Evolutionary conservation across 495 filamentous ascomycete genomes (phyloP), one percentile per base, ranked within the genome.

Genomic region (Daldinia caldariorum): DNA sequence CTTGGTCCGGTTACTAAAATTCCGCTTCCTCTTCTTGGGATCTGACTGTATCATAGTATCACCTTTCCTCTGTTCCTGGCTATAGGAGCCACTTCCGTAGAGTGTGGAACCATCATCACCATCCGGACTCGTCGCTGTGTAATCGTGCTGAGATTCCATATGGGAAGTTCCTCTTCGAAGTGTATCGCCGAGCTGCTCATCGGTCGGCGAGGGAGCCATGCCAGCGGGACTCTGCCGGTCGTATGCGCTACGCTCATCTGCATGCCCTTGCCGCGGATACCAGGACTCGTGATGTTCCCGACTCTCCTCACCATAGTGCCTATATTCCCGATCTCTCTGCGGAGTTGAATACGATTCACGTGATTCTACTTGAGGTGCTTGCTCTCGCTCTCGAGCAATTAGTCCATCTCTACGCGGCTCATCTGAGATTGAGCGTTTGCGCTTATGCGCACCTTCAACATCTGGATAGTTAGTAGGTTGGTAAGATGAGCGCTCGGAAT

Each of bases 1-100:
- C 82, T 98, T 98, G 16, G 95, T 98, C 59, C 95, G 88, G 78
- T 97, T 97, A 79, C 92, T 97, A 76, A 98, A 99, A 73, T 96
- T 86, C 26, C 93, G 88, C 76, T 97, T 97, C 70, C 93, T 84
- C 76, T 89, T 88, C 75, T 93, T 93, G 8, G 89, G 89, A 66
- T 92, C 90, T 10, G 90, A 86, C 79, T 93, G 88, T 18, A 87
- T 78, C 18, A 84, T 70, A 29, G 81, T 76, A 50, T 85, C 82
- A 32, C 73, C 66, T 67, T 81, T 79, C 69, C 83, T 78, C 57
- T 82, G 81, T 56, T 84, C 84, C 13, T 79, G 69, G 4, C 77
- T 80, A 60, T 86, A 86, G 34, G 76, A 78, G 37, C 74, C 38
- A 31, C 77, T 78, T 4, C 79, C 77, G 53, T 84, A 83, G 32